These are phyloP conservation scores for Purpureocillium lavendulum DNA, from an alignment of 2,329 filamentous ascomycete species.

Conservation along the genomic window DNA sequence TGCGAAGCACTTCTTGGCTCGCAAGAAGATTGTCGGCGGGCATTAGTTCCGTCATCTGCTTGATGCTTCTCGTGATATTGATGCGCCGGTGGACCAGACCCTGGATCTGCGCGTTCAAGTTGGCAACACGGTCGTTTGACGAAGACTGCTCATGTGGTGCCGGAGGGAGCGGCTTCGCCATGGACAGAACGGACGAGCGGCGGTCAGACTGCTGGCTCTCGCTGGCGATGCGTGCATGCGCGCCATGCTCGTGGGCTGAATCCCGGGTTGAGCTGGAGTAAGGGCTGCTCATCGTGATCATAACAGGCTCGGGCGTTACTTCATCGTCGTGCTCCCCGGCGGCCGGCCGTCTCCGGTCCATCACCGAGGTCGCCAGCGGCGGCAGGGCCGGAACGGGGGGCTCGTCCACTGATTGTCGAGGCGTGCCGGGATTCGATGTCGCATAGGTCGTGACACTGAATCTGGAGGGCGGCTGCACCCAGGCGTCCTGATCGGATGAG, in stretches of 20 bases:
- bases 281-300: slow-evolving; percentile 18
- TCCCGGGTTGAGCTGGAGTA: neutral
- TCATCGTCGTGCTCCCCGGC: slow-evolving; percentile 14
- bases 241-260: neutral
- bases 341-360: slow-evolving; percentile 23
- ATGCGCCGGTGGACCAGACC: slow-evolving; percentile 57
- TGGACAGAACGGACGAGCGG: slow-evolving; percentile 25
- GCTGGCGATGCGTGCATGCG: slow-evolving; percentile 3
- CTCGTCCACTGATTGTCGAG: slow-evolving; percentile 15
- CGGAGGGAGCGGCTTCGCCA: slow-evolving; percentile 51
- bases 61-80: slow-evolving; percentile 65
- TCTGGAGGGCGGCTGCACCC: slow-evolving; percentile 46
- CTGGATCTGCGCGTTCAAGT: slow-evolving; percentile 57
- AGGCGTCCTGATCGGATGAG: slow-evolving; percentile 21
- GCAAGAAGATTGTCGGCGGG: slow-evolving; percentile 61
- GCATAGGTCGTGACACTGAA: slow-evolving; percentile 58
- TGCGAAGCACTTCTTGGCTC: slow-evolving; percentile 52
- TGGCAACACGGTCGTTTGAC: slow-evolving; percentile 55
- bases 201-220: slow-evolving; percentile 8
- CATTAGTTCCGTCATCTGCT: slow-evolving; percentile 71
- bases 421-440: slow-evolving; percentile 31
- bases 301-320: slow-evolving; percentile 15
- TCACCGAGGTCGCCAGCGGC: slow-evolving; percentile 14
- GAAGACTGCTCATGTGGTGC: slow-evolving; percentile 50
- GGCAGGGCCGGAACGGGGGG: slow-evolving; percentile 15